Evolutionary conservation across 192 early-diverging fungal species (phyloP).

Genomic region (Phycomyces nitens): DNA sequence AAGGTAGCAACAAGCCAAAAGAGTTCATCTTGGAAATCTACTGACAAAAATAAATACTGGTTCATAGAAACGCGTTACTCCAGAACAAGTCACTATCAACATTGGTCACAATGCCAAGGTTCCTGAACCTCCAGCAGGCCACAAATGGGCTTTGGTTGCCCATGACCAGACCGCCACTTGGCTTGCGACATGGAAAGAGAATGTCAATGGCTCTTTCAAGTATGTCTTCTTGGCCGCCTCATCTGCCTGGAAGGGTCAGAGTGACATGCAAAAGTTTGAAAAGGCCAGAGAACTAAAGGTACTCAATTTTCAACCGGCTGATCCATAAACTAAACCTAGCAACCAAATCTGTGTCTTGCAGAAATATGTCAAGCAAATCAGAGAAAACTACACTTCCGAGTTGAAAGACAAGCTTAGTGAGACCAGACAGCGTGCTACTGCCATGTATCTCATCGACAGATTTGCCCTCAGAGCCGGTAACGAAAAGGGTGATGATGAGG

Average conservation of each 20-base stretch:
- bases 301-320: too few relatives aligned
- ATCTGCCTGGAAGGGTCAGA: constrained; percentile 92
- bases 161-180: constrained; percentile 93
- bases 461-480: constrained; percentile 95
- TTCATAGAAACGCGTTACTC: constrained; percentile 73
- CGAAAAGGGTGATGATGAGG: constrained; percentile 96
- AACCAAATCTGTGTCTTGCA: constrained; percentile 15
- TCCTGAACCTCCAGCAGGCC: constrained; percentile 83
- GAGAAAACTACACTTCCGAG: constrained; percentile 72
- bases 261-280: constrained; percentile 94
- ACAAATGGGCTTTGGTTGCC: constrained; percentile 81
- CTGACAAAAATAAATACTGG: too few relatives aligned
- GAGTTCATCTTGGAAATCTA: too few relatives aligned
- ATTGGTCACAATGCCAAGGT: constrained; percentile 72
- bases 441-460: constrained; percentile 93
- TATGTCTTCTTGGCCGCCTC: constrained; percentile 94
- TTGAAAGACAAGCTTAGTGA: constrained; percentile 79
- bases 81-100: constrained; percentile 94
- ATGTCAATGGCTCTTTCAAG: constrained; percentile 89
- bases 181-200: constrained; percentile 98
- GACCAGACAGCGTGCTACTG: constrained; percentile 86
- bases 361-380: constrained; percentile 73
- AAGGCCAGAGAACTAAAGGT: constrained; percentile 76
- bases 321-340: too few relatives aligned
- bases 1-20: constrained; percentile 62